These are phyloP conservation scores for Glycine soja DNA, from an alignment of 306 rosid species.

Conservation along the genomic window DNA sequence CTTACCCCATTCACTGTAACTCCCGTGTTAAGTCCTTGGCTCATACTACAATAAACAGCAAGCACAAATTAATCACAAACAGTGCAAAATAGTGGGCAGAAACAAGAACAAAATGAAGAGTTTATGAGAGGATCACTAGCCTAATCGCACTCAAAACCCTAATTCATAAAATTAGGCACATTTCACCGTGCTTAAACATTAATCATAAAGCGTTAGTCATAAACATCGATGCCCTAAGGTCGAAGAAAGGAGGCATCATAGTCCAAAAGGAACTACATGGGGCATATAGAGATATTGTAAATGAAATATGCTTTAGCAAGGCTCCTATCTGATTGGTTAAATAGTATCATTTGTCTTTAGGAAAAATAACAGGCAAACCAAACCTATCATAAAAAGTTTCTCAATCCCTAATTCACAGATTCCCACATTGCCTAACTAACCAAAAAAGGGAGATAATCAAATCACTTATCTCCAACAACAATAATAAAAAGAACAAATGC, in stretches of 20 bases:
- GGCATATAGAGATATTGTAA: background rate
- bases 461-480: too few relatives aligned
- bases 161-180: background rate
- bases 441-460: too few relatives aligned
- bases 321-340: background rate
- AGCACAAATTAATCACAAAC: background rate
- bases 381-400: too few relatives aligned
- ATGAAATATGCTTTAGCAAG: background rate
- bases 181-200: background rate
- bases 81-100: background rate
- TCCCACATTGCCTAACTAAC: too few relatives aligned
- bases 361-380: background rate
- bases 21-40: conserved; percentile 49
- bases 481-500: too few relatives aligned
- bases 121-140: background rate
- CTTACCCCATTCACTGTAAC: too few relatives aligned
- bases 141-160: background rate
- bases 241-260: background rate
- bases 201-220: background rate
- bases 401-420: too few relatives aligned
- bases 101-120: background rate
- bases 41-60: too few relatives aligned
- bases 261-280: background rate
- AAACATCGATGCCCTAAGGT: background rate
- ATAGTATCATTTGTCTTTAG: background rate